Percentiles rank a stretch among this genome's conserved stretches.
Conservation (phyloP, 139 green algal species). For the Ettlia oleoabundans region DNA sequence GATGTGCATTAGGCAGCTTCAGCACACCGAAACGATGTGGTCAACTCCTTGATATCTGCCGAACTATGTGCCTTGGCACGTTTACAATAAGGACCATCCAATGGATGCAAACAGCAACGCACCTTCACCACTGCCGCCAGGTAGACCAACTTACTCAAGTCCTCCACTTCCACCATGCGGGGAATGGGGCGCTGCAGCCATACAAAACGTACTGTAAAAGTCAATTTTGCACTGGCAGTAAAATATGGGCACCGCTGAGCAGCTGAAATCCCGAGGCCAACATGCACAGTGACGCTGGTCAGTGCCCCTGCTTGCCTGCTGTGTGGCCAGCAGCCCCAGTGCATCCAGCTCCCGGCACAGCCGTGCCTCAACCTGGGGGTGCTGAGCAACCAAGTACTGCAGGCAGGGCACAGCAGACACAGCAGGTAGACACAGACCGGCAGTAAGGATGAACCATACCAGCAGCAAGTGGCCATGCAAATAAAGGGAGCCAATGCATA, state of each 20-base stretch:
- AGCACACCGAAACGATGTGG: too few species aligned
- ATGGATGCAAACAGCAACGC: too few species aligned
- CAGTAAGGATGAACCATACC: neutral
- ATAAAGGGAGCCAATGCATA: too few species aligned
- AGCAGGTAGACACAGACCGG: neutral
- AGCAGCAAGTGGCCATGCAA: neutral
- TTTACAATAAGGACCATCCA: too few species aligned
- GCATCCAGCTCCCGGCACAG: slow-evolving; percentile 13
- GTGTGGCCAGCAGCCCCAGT: slow-evolving; percentile 20
- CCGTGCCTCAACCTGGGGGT: neutral
- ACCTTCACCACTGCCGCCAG: neutral
- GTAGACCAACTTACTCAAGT: neutral
- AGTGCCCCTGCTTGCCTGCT: neutral
- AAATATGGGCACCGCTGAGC: too few species aligned
- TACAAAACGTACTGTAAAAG: neutral
- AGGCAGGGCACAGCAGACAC: neutral
- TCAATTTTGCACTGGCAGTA: too few species aligned
- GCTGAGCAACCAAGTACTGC: slow-evolving; percentile 15
- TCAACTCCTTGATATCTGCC: too few species aligned
- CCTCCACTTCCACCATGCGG: neutral
- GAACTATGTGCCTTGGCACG: too few species aligned
- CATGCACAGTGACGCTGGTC: too few species aligned
- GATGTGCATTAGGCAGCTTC: too few species aligned
- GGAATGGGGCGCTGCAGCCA: neutral
- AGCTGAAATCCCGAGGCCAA: too few species aligned